Base-by-base conservation (phyloP, 139 green algal species). In the Astrephomene gubernaculifera region DNA sequence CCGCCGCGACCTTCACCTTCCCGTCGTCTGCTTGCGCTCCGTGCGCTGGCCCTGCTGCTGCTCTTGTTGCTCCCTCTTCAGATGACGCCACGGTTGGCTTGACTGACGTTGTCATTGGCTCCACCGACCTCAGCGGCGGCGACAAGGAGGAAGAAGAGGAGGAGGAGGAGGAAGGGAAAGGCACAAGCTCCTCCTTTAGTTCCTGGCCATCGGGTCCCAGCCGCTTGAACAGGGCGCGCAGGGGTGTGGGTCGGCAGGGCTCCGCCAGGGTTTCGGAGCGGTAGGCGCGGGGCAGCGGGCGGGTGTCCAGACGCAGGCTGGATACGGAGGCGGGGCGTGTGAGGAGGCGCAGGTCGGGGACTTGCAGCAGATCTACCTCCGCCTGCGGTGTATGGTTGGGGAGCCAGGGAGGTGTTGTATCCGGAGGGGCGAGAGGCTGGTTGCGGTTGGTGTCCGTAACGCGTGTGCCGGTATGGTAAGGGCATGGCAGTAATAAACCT, bases 321-420 rank as follows among this genome's bases (percentile, higher is more conserved):
- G 4, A 25, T 9, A 84, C 61, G 7, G 19, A 7, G 36, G 33
- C 31, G 25, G 78, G 78, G 6, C 49, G 27, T 1, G 78, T 31
- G 1, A 84, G 64, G 25, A 84, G 29, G 22, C 52, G 19, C 60
- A 84, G 61, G 78, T 84, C 78, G 31, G 78, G 78, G 43, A 74
- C 61, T 2, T 22, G 63, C 7, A 84, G 31, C 2, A 84, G 61
- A 21, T 84, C 78, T 63, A 84, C 6, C 64, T 84, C 78, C 4
- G 78, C 78, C 78, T 84, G 78, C n/a, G n/a, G n/a, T 17, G 49
- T 57, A 10, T 67, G 57, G 24, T 21, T 29, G 19, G 24, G 49
- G 12, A 57, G 49, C 17, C 49, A 17, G 49, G 49, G 49, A 25
- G 49, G 17, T 57, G 49, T 17, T 17, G 17, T 57, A 17, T 57